Evolutionary conservation across 2,329 filamentous ascomycete genomes (phyloP).

Genomic region (Ilyonectria robusta): DNA sequence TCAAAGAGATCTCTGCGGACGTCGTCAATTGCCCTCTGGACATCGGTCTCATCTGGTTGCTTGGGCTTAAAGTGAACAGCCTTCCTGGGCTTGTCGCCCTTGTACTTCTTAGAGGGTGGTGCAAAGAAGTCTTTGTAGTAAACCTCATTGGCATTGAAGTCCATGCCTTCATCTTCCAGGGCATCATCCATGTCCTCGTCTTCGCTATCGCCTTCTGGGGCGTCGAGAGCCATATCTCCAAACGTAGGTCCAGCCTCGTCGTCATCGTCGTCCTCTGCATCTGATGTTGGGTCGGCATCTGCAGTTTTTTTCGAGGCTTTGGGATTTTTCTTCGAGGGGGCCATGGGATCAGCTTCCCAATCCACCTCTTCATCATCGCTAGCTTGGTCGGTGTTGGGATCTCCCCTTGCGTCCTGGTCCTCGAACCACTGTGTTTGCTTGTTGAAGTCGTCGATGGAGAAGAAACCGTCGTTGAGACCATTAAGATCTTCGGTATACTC

Average conservation of each 20-base stretch:
- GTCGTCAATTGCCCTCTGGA: slow-evolving; percentile 87
- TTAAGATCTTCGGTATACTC: slow-evolving; percentile 74
- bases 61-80: slow-evolving; percentile 57
- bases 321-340: slow-evolving; percentile 51
- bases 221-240: slow-evolving; percentile 82
- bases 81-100: slow-evolving; percentile 62
- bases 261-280: slow-evolving; percentile 70
- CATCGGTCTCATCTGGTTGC: slow-evolving; percentile 72
- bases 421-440: slow-evolving; percentile 92
- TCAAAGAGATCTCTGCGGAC: slow-evolving; percentile 94
- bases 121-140: slow-evolving; percentile 96
- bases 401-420: slow-evolving; percentile 83
- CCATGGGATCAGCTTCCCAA: slow-evolving; percentile 85
- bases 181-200: slow-evolving; percentile 73
- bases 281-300: slow-evolving; percentile 47
- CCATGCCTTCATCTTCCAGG: slow-evolving; percentile 69
- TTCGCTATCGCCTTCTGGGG: slow-evolving; percentile 76
- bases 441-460: slow-evolving; percentile 98
- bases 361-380: slow-evolving; percentile 91
- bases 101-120: slow-evolving; percentile 82
- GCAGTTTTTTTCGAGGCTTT: slow-evolving; percentile 49
- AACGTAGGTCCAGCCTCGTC: slow-evolving; percentile 89
- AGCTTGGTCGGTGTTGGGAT: slow-evolving; percentile 79
- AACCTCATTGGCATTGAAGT: slow-evolving; percentile 86
- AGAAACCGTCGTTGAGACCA: slow-evolving; percentile 96